Conservation (phyloP, 129 eudicot genomes). For the Calendula officinalis region DNA sequence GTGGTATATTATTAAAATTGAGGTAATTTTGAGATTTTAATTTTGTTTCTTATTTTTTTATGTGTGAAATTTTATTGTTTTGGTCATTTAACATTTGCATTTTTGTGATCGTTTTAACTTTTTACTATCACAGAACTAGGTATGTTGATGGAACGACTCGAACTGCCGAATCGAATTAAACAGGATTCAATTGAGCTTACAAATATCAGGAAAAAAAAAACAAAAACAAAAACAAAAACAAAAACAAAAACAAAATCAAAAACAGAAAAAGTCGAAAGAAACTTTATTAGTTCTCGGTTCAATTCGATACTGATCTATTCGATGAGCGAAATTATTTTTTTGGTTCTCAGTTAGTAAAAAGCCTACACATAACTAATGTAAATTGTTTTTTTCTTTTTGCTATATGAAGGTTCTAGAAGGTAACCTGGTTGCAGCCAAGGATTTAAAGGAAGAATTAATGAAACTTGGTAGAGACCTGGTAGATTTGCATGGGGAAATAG, state of each 20-base stretch:
- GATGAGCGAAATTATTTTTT: neutral
- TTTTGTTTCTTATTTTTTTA: neutral
- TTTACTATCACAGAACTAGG: too few species aligned
- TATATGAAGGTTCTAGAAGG: conserved; percentile 55
- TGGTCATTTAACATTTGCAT: neutral
- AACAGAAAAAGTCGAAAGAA: too few species aligned
- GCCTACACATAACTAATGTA: neutral
- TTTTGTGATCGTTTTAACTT: too few species aligned
- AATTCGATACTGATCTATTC: neutral
- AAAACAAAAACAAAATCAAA: too few species aligned
- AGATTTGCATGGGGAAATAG: conserved; percentile 82
- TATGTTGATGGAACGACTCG: too few species aligned
- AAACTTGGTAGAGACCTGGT: conserved; percentile 49
- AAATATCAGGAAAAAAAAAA: too few species aligned
- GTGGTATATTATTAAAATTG: conserved; percentile 48
- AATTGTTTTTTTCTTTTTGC: neutral
- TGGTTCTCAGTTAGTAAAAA: too few species aligned
- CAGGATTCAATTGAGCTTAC: too few species aligned
- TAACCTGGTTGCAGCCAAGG: conserved; percentile 45
- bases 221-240: too few species aligned
- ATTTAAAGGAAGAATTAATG: conserved; percentile 43
- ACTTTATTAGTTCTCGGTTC: neutral
- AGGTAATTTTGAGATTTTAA: conserved; percentile 31
- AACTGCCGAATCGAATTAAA: too few species aligned
- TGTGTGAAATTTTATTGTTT: neutral